Conservation (phyloP, 2,329 filamentous ascomycete genomes). For the Trichoderma citrinoviride region DNA sequence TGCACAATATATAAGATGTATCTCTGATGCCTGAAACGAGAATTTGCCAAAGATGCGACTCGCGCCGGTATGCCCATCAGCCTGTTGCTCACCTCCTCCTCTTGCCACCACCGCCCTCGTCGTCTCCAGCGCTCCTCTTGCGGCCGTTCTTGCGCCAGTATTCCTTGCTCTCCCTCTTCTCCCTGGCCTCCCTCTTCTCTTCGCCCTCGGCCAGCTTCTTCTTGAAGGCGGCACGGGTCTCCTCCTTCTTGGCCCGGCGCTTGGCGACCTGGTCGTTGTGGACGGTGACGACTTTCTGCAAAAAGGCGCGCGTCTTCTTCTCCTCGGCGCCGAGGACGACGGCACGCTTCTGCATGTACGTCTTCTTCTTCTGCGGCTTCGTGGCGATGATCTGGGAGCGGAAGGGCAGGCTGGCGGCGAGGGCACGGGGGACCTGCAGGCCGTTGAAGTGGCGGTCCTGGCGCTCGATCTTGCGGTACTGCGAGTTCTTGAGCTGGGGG, state of each 20-base stretch:
- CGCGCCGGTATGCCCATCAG: neutral
- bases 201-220: constrained; percentile 78
- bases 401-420: constrained; percentile 84
- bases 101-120: constrained; percentile 38
- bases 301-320: constrained; percentile 79
- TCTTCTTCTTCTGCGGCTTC: constrained; percentile 74
- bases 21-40: neutral
- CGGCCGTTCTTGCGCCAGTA: constrained; percentile 91
- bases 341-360: constrained; percentile 93
- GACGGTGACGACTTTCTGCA: constrained; percentile 90
- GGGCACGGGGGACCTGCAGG: constrained; percentile 70
- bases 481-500: constrained; percentile 77
- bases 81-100: constrained; percentile 31
- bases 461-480: constrained; percentile 71
- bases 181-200: constrained; percentile 81
- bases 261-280: constrained; percentile 88
- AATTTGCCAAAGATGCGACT: neutral
- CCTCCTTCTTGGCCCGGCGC: constrained; percentile 80
- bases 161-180: constrained; percentile 89
- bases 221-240: constrained; percentile 74
- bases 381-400: constrained; percentile 84
- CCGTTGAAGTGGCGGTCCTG: constrained; percentile 73
- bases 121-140: constrained; percentile 51
- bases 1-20: neutral
- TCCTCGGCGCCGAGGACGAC: constrained; percentile 85